Percentiles rank a stretch among this genome's conserved stretches.
Conservation (phyloP, 176 grass and related monocot genomes). For the Zizania latifolia region DNA sequence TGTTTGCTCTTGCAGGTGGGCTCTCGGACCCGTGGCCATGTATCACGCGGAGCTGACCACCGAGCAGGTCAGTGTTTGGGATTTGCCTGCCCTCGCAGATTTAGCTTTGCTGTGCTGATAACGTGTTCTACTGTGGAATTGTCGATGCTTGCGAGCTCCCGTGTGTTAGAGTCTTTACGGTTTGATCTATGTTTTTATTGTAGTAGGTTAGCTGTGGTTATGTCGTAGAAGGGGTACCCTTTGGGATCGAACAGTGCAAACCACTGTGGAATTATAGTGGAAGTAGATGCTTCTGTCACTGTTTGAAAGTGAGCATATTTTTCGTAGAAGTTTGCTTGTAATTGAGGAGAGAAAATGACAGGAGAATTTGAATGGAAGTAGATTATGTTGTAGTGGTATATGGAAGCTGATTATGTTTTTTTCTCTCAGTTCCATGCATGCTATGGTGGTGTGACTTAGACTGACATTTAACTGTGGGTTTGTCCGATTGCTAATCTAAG, state of each 20-base stretch:
- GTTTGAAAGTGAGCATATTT: not conserved
- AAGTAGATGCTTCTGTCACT: not conserved
- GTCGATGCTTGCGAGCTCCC: slow-evolving; percentile 13
- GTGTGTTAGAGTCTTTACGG: not conserved
- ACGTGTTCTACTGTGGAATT: not conserved
- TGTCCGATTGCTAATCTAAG: not conserved
- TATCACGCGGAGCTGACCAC: slow-evolving; percentile 78
- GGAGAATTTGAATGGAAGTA: not conserved
- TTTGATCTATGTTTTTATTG: not conserved
- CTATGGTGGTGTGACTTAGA: not conserved
- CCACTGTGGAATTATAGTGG: not conserved
- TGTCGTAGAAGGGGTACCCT: not conserved
- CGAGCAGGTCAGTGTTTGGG: slow-evolving; percentile 68
- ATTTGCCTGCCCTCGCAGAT: not conserved
- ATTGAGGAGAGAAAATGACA: no score
- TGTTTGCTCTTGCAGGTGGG: slow-evolving; percentile 28
- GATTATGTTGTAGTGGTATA: not conserved
- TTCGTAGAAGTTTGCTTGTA: not conserved
- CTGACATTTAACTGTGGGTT: not conserved
- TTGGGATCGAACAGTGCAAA: not conserved
- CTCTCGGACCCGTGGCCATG: slow-evolving; percentile 36
- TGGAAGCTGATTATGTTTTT: not conserved
- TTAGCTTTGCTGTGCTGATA: not conserved
- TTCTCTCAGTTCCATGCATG: not conserved
- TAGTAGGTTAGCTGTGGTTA: not conserved